Conservation (phyloP, 768 basidiomycete genomes). For the Leucogyrophana mollusca region DNA sequence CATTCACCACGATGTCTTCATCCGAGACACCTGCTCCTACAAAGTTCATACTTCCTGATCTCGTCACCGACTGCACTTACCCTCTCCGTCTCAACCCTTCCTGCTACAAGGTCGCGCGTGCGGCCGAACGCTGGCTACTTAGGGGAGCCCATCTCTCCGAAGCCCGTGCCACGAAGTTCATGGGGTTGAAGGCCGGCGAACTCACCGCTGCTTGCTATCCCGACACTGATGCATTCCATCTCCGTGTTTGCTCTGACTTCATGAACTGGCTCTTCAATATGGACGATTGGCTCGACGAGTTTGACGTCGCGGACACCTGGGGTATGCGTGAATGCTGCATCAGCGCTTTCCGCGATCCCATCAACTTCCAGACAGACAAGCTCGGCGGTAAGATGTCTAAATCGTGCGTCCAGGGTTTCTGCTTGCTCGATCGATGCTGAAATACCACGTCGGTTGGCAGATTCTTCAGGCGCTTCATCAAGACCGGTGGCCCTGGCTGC, state of each 20-base stretch:
- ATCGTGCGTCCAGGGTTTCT: conserved; percentile 25
- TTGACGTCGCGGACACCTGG: conserved; percentile 28
- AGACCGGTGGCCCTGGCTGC: conserved; percentile 38
- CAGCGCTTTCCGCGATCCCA: conserved; percentile 27
- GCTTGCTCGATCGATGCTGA: background rate
- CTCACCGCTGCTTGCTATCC: conserved; percentile 67
- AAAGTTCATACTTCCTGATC: conserved; percentile 39
- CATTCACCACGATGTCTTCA: conserved; percentile 8
- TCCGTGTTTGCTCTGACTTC: conserved; percentile 68
- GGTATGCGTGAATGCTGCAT: conserved; percentile 30
- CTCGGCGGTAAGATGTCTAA: conserved; percentile 29
- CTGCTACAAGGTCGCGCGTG: conserved; percentile 32
- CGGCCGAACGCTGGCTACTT: conserved; percentile 37
- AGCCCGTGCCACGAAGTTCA: conserved; percentile 38
- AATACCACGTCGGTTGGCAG: conserved; percentile 17
- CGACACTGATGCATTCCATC: conserved; percentile 49
- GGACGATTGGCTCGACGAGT: conserved; percentile 43
- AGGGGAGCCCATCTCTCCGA: conserved; percentile 24
- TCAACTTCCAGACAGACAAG: conserved; percentile 24
- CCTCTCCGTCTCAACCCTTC: conserved; percentile 33
- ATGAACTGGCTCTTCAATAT: conserved; percentile 48
- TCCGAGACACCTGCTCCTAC: conserved; percentile 6
- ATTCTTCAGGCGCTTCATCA: conserved; percentile 36
- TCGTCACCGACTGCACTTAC: conserved; percentile 38
- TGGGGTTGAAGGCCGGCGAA: conserved; percentile 62